These are phyloP conservation scores for Plasmodium coatneyi DNA, from an alignment of 169 alveolate genomes.

Conservation along the genomic window DNA sequence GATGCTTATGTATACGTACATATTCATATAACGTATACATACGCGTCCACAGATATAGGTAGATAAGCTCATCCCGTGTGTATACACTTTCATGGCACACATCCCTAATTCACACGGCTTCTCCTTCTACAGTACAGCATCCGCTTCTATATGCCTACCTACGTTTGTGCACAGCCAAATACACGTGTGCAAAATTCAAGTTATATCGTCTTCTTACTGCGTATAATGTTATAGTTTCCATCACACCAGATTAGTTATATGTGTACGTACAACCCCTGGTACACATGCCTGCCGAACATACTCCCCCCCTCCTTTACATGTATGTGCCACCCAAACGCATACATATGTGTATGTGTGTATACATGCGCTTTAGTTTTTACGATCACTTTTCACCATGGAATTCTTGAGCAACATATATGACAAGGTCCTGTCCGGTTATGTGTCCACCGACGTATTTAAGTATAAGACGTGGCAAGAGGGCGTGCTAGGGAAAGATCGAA, in stretches of 20 bases:
- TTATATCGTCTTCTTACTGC: background rate
- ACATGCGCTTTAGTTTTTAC: background rate
- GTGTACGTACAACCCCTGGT: background rate
- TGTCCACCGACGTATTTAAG: conserved; percentile 46
- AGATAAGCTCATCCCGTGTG: background rate
- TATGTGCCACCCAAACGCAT: background rate
- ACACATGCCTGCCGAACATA: background rate
- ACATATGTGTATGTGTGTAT: conserved; percentile 1
- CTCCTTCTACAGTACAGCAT: background rate
- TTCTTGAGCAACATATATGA: conserved; percentile 66
- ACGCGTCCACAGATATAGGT: background rate
- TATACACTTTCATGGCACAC: background rate
- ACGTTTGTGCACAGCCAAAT: background rate
- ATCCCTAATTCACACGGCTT: background rate
- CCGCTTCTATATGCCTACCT: background rate
- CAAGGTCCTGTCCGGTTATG: conserved; percentile 71
- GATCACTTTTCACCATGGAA: conserved; percentile 39
- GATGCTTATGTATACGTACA: background rate
- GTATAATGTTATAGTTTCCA: background rate
- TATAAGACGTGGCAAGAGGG: conserved; percentile 65
- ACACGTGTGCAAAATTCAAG: conserved; percentile 24
- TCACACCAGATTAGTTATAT: background rate
- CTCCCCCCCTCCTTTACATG: background rate
- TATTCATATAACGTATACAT: conserved; percentile 21
- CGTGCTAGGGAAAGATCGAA: conserved; percentile 37